Conservation (phyloP, 192 early-diverging fungal species). For the Umbelopsis ramanniana region DNA sequence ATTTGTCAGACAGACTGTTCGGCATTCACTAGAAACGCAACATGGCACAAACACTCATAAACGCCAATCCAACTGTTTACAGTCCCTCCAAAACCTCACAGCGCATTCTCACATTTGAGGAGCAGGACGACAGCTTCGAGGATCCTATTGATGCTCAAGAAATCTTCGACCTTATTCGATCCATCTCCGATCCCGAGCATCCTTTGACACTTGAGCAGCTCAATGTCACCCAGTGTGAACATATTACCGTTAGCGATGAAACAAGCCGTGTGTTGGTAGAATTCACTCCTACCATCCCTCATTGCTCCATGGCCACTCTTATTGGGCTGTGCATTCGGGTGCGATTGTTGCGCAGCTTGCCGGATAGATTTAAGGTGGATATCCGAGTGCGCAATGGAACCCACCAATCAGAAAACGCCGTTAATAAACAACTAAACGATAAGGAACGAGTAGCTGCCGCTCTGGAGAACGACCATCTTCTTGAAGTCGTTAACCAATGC, state of each 20-base stretch:
- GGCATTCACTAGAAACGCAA: not conserved
- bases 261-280: conserved; percentile 72
- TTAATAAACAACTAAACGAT: conserved; percentile 99
- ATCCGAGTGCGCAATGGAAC: conserved; percentile 90
- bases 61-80: conserved; percentile 87
- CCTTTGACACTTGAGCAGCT: conserved; percentile 97
- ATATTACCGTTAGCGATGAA: conserved; percentile 79
- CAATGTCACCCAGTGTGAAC: conserved; percentile 87
- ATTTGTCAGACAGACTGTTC: not conserved
- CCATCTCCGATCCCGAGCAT: conserved; percentile 98
- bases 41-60: conserved; percentile 52
- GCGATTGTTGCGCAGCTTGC: conserved; percentile 82
- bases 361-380: conserved; percentile 93
- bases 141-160: conserved; percentile 88
- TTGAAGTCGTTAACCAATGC: conserved; percentile 96
- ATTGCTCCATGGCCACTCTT: conserved; percentile 98
- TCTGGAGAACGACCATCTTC: conserved; percentile 90
- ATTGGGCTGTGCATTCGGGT: conserved; percentile 98
- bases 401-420: conserved; percentile 93
- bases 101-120: conserved; percentile 52
- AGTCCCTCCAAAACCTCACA: conserved; percentile 51
- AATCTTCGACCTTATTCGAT: conserved; percentile 93
- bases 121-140: conserved; percentile 72
- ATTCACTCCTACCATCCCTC: conserved; percentile 98
- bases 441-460: conserved; percentile 99